Evolutionary conservation across 2,329 filamentous ascomycete genomes (phyloP), one percentile per base, ranked within the genome.

Genomic region (Didymella pomorum): DNA sequence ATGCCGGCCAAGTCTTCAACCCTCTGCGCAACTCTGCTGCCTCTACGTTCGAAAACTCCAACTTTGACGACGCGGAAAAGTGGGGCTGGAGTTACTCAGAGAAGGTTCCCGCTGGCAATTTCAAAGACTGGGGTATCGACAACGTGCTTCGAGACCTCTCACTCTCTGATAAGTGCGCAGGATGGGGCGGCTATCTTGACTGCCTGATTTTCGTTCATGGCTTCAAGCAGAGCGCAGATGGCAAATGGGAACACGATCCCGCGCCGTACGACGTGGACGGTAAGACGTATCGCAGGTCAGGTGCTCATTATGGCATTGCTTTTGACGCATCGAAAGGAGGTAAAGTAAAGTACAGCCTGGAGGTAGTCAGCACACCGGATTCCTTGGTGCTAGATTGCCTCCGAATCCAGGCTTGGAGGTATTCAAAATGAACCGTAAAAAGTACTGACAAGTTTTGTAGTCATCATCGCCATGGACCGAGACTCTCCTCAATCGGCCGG

Each of bases 391-490:
- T 35, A n/a, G n/a, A n/a, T n/a, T n/a, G n/a, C n/a, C n/a, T n/a
- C n/a, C n/a, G n/a, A n/a, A n/a, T n/a, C n/a, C n/a, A n/a, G n/a
- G n/a, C n/a, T n/a, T n/a, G n/a, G n/a, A n/a, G n/a, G n/a, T n/a
- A n/a, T n/a, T n/a, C n/a, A n/a, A n/a, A n/a, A n/a, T n/a, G n/a
- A n/a, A n/a, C n/a, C n/a, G n/a, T n/a, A n/a, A n/a, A n/a, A n/a
- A n/a, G n/a, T 8, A 35, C 31, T 35, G n/a, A n/a, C 31, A 18
- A 35, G n/a, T n/a, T n/a, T n/a, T 2, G 35, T 12, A 54, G 51
- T 51, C 7, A 42, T 55, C 5, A 46, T 58, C 26, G 51, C 51
- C 4, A 33, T 59, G 46, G 56, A 59, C 10, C 23, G 56, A 20
- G 29, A 43, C 6, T 54, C 51, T 9, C 51, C 50, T 5, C 29